These are phyloP conservation scores for Aspergillus eucalypticola DNA, from an alignment of 2,329 filamentous ascomycete genomes.

Conservation along the genomic window DNA sequence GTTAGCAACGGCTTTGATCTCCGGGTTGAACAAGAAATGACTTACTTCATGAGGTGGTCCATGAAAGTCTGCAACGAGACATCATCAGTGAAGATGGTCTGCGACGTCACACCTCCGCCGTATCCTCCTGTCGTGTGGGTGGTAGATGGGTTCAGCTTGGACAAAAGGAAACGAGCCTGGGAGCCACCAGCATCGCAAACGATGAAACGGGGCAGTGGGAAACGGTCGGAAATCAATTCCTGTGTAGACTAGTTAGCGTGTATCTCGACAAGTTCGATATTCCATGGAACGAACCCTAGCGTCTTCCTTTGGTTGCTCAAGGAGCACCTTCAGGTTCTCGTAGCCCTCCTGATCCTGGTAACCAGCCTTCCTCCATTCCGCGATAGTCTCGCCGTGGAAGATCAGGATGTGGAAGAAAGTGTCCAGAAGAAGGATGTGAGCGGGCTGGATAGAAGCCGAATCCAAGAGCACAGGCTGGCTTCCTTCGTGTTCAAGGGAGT, in stretches of 20 bases:
- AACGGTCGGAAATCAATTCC: constrained; percentile 96
- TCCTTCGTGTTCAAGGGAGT: constrained; percentile 94
- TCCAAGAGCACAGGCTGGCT: constrained; percentile 92
- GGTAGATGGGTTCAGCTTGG: constrained; percentile 95
- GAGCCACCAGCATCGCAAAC: constrained; percentile 98
- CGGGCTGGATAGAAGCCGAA: constrained; percentile 91
- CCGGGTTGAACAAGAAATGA: constrained; percentile 19
- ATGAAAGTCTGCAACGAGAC: constrained; percentile 98
- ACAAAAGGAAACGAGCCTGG: constrained; percentile 93
- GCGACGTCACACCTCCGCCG: constrained; percentile 83
- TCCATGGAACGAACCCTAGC: constrained; percentile 67
- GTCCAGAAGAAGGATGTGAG: constrained; percentile 89
- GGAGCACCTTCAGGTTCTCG: constrained; percentile 85
- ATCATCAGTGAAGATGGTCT: constrained; percentile 99
- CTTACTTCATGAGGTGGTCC: constrained; percentile 99
- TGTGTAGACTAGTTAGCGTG: constrained; percentile 39
- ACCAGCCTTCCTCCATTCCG: constrained; percentile 95
- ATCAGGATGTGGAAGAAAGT: constrained; percentile 99
- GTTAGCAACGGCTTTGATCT: constrained; percentile 27
- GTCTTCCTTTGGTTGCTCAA: constrained; percentile 95
- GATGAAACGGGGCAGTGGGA: constrained; percentile 97
- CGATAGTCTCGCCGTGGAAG: constrained; percentile 97
- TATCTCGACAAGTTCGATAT: background rate
- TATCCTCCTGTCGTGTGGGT: constrained; percentile 94
- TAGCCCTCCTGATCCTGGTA: constrained; percentile 99